Evolutionary conservation across 805 yeast genomes (phyloP), one percentile per base, ranked within the genome.

Genomic region (Yarrowia keelungensis): DNA sequence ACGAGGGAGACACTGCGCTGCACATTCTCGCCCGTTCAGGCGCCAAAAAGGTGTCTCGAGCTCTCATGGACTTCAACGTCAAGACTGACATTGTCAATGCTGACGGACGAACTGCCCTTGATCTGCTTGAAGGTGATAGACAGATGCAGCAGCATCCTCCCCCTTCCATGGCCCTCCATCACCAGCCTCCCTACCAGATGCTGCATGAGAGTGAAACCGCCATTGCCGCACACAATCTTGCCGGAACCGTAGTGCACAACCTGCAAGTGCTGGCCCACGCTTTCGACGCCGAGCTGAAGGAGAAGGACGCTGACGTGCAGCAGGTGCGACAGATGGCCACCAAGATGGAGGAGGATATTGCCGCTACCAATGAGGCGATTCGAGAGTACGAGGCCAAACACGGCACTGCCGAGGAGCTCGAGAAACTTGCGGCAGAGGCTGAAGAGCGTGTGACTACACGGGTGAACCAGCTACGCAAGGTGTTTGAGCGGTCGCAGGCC

Each of bases 1-100:
- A 82, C 26, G 83, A 87, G 70, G 98, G 98, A 5, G 91, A 92
- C 73, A 91, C 97, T 0, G 91, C 96, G 8, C 79, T 92, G 61
- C 97, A 92, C 74, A 80, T 94, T 54, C 92, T 97, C 0, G 85
- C 87, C 15, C 81, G 86, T 45, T 79, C 85, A 9, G 84, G 84
- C 3, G 85, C 88, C 65, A 76, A 82, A 14, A 76, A 77, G 42
- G 77, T 86, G 38, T 79, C 81, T 36, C 79, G 79, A 43, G 77
- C 80, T 19, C 77, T 87, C 64, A 71, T 83, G 49, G 79, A 82
- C 59, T 80, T 84, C 72, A 81, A 84, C 36, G 89, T 89, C 2
- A 75, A 77, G 47, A 77, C 82, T 2, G 79, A 79, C 51, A 74
- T 84, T 32, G 78, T 78, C 38, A 85, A 85, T 73, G 77, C 76